Conservation (phyloP, 208 protist species). For the Crithidia thermophila region DNA sequence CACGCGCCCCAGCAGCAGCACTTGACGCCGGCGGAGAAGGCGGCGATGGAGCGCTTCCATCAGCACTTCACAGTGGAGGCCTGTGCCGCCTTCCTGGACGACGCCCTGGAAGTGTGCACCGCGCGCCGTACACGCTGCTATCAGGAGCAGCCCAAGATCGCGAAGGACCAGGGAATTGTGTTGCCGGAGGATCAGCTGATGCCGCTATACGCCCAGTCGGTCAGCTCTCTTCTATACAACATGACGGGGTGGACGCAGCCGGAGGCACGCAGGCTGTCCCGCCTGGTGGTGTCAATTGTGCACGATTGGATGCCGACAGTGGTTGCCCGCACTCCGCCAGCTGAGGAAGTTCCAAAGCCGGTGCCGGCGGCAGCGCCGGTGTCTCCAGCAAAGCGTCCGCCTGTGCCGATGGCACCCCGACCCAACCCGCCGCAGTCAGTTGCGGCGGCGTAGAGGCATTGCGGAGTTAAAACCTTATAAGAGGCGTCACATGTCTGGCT, state of each 20-base stretch:
- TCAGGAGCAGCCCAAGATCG: slow-evolving; percentile 43
- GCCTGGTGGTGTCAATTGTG: slow-evolving; percentile 35
- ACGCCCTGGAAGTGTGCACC: slow-evolving; percentile 37
- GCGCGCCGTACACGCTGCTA: slow-evolving; percentile 38
- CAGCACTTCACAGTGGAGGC: slow-evolving; percentile 43
- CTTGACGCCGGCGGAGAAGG: slow-evolving; percentile 9
- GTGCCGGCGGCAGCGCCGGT: not conserved
- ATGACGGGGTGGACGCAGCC: slow-evolving; percentile 56
- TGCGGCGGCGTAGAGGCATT: not conserved
- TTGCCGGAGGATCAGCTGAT: slow-evolving; percentile 43
- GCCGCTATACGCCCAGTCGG: slow-evolving; percentile 40
- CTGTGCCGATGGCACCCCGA: slow-evolving; percentile 11
- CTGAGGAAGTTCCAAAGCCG: not conserved
- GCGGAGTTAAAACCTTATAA: too few species aligned
- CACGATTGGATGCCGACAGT: slow-evolving; percentile 29
- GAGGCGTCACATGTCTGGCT: too few species aligned
- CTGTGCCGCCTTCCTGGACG: slow-evolving; percentile 58
- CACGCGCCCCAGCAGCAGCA: slow-evolving; percentile 3
- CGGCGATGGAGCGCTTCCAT: slow-evolving; percentile 34
- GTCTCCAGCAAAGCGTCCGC: slow-evolving; percentile 4
- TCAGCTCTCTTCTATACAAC: slow-evolving; percentile 50
- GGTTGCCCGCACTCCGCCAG: slow-evolving; percentile 7
- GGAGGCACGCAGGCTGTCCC: slow-evolving; percentile 32
- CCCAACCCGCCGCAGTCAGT: slow-evolving; percentile 3
- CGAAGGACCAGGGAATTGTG: slow-evolving; percentile 28